These are phyloP conservation scores for Isochrysis galbana DNA, from an alignment of 78 protist species.

Conservation along the genomic window DNA sequence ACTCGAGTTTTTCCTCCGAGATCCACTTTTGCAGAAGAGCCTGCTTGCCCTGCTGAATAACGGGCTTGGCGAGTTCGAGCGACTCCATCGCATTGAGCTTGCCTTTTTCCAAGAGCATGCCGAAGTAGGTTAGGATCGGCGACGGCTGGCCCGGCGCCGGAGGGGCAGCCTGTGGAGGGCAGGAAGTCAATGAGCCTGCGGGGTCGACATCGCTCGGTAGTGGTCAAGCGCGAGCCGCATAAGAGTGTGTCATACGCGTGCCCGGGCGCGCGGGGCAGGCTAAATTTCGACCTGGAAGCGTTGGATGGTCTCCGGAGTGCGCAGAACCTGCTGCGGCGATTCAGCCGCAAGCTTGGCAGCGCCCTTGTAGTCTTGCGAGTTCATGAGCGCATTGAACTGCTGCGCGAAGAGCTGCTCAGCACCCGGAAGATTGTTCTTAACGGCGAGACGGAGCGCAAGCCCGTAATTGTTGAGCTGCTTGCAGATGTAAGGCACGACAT, in stretches of 20 bases:
- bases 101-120: constrained; percentile 86
- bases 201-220: neutral
- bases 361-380: constrained; percentile 64
- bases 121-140: constrained; percentile 94
- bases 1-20: constrained; percentile 93
- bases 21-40: constrained; percentile 90
- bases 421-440: constrained; percentile 88
- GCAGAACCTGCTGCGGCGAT: constrained; percentile 77
- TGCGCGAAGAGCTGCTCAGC: constrained; percentile 86
- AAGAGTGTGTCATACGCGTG: no score
- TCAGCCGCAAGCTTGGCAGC: constrained; percentile 93
- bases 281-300: constrained; percentile 86
- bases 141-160: constrained; percentile 32
- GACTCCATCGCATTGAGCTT: constrained; percentile 91
- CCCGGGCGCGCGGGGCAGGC: no score
- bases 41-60: constrained; percentile 83
- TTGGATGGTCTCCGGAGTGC: constrained; percentile 90
- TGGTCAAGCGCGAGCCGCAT: neutral
- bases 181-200: neutral
- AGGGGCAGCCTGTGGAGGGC: constrained; percentile 4
- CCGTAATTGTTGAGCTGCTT: constrained; percentile 71
- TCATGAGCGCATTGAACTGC: constrained; percentile 84
- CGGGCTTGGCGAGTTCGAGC: constrained; percentile 91
- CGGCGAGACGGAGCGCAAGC: constrained; percentile 89
- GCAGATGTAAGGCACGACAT: constrained; percentile 85